A percentile compares a stretch with the other conserved stretches of the same genome.
These are phyloP conservation scores for Exophiala alcalophila DNA, from an alignment of 2,329 filamentous ascomycete genomes.

Conservation along the genomic window DNA sequence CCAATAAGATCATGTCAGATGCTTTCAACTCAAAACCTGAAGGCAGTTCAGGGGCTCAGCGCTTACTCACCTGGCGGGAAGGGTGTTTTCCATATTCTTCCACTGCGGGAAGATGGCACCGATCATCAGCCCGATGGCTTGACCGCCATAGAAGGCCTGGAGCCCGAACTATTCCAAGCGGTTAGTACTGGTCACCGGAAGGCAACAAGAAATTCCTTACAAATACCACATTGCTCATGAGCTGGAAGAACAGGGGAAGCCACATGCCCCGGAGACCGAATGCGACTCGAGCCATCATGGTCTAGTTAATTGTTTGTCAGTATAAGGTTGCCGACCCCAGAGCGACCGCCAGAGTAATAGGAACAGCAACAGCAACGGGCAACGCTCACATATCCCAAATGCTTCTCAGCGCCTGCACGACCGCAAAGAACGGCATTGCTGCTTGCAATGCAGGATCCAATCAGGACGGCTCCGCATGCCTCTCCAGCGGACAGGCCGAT, in stretches of 20 bases:
- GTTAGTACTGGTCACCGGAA: neutral
- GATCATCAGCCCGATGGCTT: constrained; percentile 1
- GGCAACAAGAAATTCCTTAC: neutral
- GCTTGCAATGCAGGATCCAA: constrained; percentile 1
- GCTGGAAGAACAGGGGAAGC: constrained; percentile 8
- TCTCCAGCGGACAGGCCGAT: constrained; percentile 8
- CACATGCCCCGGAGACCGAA: constrained; percentile 11
- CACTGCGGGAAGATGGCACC: neutral
- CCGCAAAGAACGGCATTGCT: constrained; percentile 7
- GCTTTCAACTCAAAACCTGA: neutral
- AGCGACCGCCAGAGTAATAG: too few species aligned
- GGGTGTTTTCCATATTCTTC: constrained; percentile 6
- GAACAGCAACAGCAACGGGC: neutral
- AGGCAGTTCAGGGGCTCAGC: neutral
- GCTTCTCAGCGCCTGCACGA: constrained; percentile 8
- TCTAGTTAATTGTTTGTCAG: too few species aligned
- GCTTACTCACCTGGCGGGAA: constrained; percentile 7
- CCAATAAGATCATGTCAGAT: too few species aligned
- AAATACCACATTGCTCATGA: constrained; percentile 9
- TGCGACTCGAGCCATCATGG: constrained; percentile 9
- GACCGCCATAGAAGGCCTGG: constrained; percentile 7
- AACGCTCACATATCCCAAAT: constrained; percentile 4
- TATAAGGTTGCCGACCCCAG: too few species aligned
- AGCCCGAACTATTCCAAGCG: constrained; percentile 3
- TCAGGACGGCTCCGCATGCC: neutral